These are phyloP conservation scores for Cercophora sp. DNA, from an alignment of 495 filamentous ascomycete genomes.

Conservation along the genomic window DNA sequence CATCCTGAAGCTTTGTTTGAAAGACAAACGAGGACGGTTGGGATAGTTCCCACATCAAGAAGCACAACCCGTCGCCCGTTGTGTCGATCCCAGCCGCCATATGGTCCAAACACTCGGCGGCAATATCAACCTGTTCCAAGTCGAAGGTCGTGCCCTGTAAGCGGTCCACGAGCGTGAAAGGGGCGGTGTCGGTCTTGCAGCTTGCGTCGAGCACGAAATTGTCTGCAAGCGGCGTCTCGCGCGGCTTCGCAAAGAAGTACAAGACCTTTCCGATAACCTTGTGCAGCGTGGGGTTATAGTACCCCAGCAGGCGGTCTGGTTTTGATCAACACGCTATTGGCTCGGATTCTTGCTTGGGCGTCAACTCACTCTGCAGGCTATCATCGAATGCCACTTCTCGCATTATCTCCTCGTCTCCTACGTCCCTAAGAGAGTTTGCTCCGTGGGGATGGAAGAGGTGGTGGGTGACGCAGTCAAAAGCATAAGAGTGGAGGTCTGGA, in stretches of 20 bases:
- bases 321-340: not conserved
- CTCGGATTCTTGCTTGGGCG: not conserved
- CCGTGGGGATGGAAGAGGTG: slow-evolving; percentile 62
- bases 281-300: slow-evolving; percentile 40
- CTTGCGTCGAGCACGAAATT: slow-evolving; percentile 38
- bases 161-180: slow-evolving; percentile 44
- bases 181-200: slow-evolving; percentile 28
- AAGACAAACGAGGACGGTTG: slow-evolving; percentile 42
- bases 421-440: slow-evolving; percentile 48
- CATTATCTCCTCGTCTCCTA: slow-evolving; percentile 57
- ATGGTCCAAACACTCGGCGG: slow-evolving; percentile 48
- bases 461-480: slow-evolving; percentile 62
- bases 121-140: slow-evolving; percentile 39
- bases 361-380: slow-evolving; percentile 53
- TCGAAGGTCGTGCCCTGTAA: slow-evolving; percentile 25
- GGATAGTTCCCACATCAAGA: slow-evolving; percentile 65
- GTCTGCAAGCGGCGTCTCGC: slow-evolving; percentile 44
- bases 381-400: slow-evolving; percentile 61
- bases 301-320: slow-evolving; percentile 39
- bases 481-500: slow-evolving; percentile 53
- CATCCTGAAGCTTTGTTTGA: slow-evolving; percentile 46
- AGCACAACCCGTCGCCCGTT: slow-evolving; percentile 60
- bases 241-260: slow-evolving; percentile 40
- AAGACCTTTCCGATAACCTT: slow-evolving; percentile 34
- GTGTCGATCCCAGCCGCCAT: slow-evolving; percentile 65